Conservation (phyloP, 1,284 basidiomycete species). For the Vanrija sp. region DNA sequence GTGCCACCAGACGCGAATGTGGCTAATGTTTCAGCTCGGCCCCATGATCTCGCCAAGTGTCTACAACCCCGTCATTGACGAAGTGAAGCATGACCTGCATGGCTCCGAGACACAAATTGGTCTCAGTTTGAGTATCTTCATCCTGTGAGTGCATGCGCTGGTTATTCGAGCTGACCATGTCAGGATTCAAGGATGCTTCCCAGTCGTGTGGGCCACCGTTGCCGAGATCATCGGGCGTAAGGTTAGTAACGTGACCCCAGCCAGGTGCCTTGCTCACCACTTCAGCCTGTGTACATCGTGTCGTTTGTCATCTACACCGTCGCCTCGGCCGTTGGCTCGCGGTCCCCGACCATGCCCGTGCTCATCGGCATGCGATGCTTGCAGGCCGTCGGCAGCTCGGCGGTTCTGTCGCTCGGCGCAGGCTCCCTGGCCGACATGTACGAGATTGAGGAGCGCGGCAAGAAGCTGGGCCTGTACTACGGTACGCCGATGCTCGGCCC, state of each 20-base stretch:
- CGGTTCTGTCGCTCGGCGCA: slow-evolving; percentile 72
- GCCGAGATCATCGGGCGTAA: slow-evolving; percentile 78
- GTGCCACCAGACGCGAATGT: slow-evolving; percentile 8
- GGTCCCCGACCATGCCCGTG: slow-evolving; percentile 58
- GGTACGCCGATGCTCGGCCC: slow-evolving; percentile 54
- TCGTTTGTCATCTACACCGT: slow-evolving; percentile 58
- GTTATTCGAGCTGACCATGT: too few relatives aligned
- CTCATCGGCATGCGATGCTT: slow-evolving; percentile 59
- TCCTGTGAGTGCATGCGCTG: slow-evolving; percentile 50
- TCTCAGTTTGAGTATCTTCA: slow-evolving; percentile 69
- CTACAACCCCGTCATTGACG: slow-evolving; percentile 54
- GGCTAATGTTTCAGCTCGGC: slow-evolving; percentile 53
- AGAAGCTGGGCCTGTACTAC: slow-evolving; percentile 49
- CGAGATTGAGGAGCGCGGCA: slow-evolving; percentile 70
- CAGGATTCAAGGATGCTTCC: slow-evolving; percentile 43
- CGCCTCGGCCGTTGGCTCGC: slow-evolving; percentile 63
- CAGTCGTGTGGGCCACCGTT: slow-evolving; percentile 39
- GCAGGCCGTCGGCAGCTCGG: slow-evolving; percentile 59
- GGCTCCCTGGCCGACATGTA: slow-evolving; percentile 74
- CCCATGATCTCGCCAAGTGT: slow-evolving; percentile 60
- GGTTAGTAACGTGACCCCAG: slow-evolving; percentile 49
- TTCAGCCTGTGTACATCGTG: slow-evolving; percentile 62
- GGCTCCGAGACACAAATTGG: slow-evolving; percentile 68
- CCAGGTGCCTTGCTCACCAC: background rate
- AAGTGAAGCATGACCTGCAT: slow-evolving; percentile 62